Percentiles rank a stretch among this genome's conserved stretches.
phyloP scores from a whole-genome alignment of 371 early-diverging fungal genomes.

The Rhizopus sp. region DNA sequence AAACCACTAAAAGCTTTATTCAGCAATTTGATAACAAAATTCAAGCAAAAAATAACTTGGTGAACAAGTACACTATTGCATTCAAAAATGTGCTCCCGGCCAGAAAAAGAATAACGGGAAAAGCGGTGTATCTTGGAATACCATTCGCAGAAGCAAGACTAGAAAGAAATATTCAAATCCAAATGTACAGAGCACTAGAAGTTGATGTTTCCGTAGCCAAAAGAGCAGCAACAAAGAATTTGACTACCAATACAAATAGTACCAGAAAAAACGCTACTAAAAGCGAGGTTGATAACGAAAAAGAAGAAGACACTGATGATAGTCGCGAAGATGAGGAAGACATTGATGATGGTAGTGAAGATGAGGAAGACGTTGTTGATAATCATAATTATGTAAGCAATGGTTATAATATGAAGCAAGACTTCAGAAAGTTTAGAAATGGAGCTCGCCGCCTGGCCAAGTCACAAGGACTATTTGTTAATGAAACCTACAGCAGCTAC shows the following conservation, averaged over 20 bases:
- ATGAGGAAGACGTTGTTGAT: conserved; percentile 3
- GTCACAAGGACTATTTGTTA: too few relatives aligned
- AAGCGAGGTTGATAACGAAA: conserved; percentile 3
- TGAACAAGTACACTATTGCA: conserved; percentile 11
- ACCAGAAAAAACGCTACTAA: too few relatives aligned
- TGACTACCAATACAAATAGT: too few relatives aligned
- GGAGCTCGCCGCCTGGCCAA: too few relatives aligned
- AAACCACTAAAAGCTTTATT: conserved; percentile 13
- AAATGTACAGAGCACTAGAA: conserved; percentile 10
- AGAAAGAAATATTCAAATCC: conserved; percentile 10
- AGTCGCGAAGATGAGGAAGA: too few relatives aligned
- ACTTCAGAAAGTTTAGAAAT: too few relatives aligned
- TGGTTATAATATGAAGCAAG: conserved; percentile 15
- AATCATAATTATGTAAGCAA: conserved; percentile 11
- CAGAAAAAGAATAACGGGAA: conserved; percentile 15
- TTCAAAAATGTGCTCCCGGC: conserved; percentile 13
- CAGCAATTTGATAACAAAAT: conserved; percentile 19
- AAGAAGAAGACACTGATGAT: too few relatives aligned
- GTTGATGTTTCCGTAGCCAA: conserved; percentile 11
- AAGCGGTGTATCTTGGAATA: conserved; percentile 13
- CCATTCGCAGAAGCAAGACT: conserved; percentile 13
- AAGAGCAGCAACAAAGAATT: too few relatives aligned
- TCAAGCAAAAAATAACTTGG: conserved; percentile 15
- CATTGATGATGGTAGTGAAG: conserved; percentile 7
- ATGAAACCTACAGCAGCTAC: too few relatives aligned